These are phyloP conservation scores for Huiozyma naganishii DNA, from an alignment of 805 yeast species.

Conservation along the genomic window DNA sequence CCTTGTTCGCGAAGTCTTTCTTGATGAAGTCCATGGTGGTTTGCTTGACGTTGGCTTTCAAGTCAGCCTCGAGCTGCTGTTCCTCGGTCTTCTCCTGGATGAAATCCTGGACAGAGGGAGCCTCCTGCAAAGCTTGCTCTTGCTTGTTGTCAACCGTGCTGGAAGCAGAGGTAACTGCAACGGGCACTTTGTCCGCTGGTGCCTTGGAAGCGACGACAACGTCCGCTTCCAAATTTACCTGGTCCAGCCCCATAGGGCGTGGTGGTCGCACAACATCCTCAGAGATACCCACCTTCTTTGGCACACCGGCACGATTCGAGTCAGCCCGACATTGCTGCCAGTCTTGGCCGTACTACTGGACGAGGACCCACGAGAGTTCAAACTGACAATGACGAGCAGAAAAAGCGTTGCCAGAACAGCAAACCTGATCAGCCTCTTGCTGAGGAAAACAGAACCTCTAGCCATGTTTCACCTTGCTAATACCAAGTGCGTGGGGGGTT, in stretches of 20 bases:
- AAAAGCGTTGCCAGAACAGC: constrained; percentile 8
- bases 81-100: background rate
- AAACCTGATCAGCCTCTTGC: constrained; percentile 16
- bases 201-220: background rate
- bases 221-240: no score
- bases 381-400: constrained; percentile 2
- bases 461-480: background rate
- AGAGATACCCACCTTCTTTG: background rate
- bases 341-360: background rate
- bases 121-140: constrained; percentile 7
- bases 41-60: background rate
- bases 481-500: background rate
- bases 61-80: background rate
- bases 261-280: background rate
- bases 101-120: background rate
- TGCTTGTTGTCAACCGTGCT: background rate
- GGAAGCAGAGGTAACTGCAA: background rate
- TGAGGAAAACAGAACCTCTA: constrained; percentile 10
- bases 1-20: constrained; percentile 13
- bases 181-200: background rate
- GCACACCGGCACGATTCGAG: background rate
- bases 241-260: no score
- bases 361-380: background rate
- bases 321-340: background rate
- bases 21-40: constrained; percentile 2